These are phyloP conservation scores for Musa beccarii DNA, from an alignment of 176 grass and related monocot genomes.

Conservation along the genomic window DNA sequence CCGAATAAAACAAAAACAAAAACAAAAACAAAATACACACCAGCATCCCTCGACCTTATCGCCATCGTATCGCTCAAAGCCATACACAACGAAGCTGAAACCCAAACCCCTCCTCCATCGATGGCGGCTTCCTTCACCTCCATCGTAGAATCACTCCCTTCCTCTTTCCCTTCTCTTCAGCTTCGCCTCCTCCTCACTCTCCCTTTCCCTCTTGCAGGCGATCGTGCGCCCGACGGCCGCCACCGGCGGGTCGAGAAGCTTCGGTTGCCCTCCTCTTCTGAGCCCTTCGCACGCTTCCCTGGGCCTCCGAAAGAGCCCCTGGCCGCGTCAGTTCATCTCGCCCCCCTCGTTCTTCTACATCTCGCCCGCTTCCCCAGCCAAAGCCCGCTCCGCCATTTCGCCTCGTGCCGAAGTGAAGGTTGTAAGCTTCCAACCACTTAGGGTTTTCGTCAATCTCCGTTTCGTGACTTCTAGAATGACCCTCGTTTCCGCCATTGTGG, in stretches of 20 bases:
- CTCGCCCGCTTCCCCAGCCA: not conserved
- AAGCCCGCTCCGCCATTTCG: slow-evolving; percentile 38
- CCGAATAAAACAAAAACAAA: too few relatives aligned
- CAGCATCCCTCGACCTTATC: too few relatives aligned
- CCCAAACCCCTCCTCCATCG: not conserved
- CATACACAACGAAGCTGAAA: too few relatives aligned
- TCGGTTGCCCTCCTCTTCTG: slow-evolving; percentile 9
- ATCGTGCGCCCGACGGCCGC: slow-evolving; percentile 24
- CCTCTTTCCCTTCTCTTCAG: not conserved
- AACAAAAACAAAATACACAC: too few relatives aligned
- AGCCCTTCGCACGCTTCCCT: slow-evolving; percentile 11
- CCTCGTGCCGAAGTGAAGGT: slow-evolving; percentile 56
- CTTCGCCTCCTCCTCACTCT: not conserved
- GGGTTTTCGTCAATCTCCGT: not conserved
- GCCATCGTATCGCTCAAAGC: too few relatives aligned
- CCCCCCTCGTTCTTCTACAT: not conserved
- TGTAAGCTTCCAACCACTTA: not conserved
- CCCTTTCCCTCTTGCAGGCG: slow-evolving; percentile 27
- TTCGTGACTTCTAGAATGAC: not conserved
- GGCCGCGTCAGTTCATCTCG: slow-evolving; percentile 23
- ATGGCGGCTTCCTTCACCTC: slow-evolving; percentile 16
- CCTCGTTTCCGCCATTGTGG: not conserved
- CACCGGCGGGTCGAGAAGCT: slow-evolving; percentile 6
- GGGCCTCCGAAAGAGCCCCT: slow-evolving; percentile 17
- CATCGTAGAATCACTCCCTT: not conserved